A percentile compares a stretch with the other conserved stretches of the same genome.
phyloP scores from a whole-genome alignment of 2,329 filamentous ascomycete species.

The Xylaria sp. region DNA sequence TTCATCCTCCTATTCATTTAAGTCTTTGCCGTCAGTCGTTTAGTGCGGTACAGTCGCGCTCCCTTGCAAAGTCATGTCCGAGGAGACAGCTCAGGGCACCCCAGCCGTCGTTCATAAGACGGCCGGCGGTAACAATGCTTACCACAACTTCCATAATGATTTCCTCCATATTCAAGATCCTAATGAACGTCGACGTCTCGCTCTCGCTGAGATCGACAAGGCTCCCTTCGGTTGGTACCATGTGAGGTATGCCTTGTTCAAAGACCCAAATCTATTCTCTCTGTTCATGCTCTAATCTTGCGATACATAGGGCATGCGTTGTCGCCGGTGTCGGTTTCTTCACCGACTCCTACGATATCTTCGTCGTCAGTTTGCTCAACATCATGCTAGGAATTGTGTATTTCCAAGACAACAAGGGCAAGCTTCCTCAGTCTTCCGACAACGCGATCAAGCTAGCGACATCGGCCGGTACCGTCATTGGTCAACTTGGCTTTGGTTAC shows the following conservation, averaged over 20 bases:
- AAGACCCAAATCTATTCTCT: not conserved
- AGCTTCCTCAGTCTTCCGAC: conserved; percentile 74
- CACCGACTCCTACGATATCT: conserved; percentile 87
- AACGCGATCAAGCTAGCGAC: conserved; percentile 89
- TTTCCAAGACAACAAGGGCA: conserved; percentile 64
- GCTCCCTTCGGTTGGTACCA: conserved; percentile 88
- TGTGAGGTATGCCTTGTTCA: conserved; percentile 58
- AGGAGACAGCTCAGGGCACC: conserved; percentile 30
- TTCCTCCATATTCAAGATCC: conserved; percentile 73
- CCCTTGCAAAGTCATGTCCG: conserved; percentile 39
- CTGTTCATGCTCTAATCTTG: conserved; percentile 29
- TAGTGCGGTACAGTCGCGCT: not conserved
- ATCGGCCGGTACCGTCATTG: conserved; percentile 83
- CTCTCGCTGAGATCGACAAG: conserved; percentile 84
- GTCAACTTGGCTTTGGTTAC: conserved; percentile 82
- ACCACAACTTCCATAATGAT: conserved; percentile 83
- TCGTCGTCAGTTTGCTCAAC: conserved; percentile 78
- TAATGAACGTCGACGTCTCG: conserved; percentile 81
- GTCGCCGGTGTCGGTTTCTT: conserved; percentile 91
- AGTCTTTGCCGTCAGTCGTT: not conserved
- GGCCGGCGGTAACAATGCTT: conserved; percentile 74
- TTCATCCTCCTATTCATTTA: not conserved
- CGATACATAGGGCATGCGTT: conserved; percentile 67
- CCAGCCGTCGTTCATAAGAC: conserved; percentile 57
- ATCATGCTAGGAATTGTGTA: conserved; percentile 84